Percentiles rank a stretch among this genome's conserved stretches.
phyloP scores from a whole-genome alignment of 768 basidiomycete species.

The Glaciozyma martinii region DNA sequence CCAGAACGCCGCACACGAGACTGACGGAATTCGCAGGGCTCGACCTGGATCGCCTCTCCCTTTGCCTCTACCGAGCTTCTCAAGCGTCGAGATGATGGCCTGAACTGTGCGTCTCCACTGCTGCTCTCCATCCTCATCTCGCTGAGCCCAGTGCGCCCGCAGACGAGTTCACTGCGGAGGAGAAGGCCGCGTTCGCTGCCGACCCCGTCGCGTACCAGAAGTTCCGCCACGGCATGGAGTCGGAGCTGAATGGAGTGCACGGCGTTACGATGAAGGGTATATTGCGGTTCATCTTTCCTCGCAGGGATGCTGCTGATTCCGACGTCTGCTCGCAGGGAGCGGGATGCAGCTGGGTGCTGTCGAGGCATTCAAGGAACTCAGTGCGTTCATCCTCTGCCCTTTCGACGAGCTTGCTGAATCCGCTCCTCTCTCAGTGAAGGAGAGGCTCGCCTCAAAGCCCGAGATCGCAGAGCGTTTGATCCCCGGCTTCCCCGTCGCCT shows the following conservation, averaged over 20 bases:
- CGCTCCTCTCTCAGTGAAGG: slow-evolving; percentile 43
- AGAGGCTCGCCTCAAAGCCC: slow-evolving; percentile 51
- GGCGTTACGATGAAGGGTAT: slow-evolving; percentile 20
- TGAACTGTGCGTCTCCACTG: neutral
- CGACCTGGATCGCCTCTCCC: slow-evolving; percentile 25
- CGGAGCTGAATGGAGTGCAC: slow-evolving; percentile 23
- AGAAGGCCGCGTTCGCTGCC: slow-evolving; percentile 15
- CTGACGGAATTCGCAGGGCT: neutral
- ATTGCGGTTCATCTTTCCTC: too few species aligned
- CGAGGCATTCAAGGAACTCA: slow-evolving; percentile 18
- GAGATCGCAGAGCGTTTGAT: slow-evolving; percentile 45
- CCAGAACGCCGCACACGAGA: neutral
- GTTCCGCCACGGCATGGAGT: slow-evolving; percentile 27
- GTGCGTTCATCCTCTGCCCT: neutral
- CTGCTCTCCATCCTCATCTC: neutral
- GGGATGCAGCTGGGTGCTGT: slow-evolving; percentile 19
- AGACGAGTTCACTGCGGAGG: slow-evolving; percentile 25
- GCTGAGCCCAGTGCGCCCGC: neutral
- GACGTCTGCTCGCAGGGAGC: neutral
- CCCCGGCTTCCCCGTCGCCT: slow-evolving; percentile 53
- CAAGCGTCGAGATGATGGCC: slow-evolving; percentile 16
- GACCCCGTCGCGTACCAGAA: slow-evolving; percentile 13
- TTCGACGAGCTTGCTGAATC: neutral
- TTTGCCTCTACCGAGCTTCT: slow-evolving; percentile 24
- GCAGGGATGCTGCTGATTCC: too few species aligned